phyloP scores from a whole-genome alignment of 108 stramenopile genomes.

The Parmales sp. region DNA sequence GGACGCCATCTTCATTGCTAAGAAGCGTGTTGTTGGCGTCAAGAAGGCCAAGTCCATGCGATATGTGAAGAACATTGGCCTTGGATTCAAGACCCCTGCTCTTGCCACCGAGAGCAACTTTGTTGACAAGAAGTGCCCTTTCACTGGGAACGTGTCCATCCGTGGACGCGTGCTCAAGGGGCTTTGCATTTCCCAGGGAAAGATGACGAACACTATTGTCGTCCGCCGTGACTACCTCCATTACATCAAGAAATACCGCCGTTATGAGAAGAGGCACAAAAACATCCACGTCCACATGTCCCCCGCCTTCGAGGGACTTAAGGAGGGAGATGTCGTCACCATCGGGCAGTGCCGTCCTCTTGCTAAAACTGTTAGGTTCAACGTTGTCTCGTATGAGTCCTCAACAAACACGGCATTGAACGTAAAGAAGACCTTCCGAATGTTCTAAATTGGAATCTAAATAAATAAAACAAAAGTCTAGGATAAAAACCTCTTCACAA shows the following conservation, averaged over 20 bases:
- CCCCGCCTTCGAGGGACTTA: slow-evolving; percentile 85
- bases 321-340: slow-evolving; percentile 98
- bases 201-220: slow-evolving; percentile 98
- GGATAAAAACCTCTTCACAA: no score
- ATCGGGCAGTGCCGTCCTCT: slow-evolving; percentile 99
- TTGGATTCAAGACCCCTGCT: slow-evolving; percentile 98
- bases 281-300: slow-evolving; percentile 96
- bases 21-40: slow-evolving; percentile 74
- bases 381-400: slow-evolving; percentile 71
- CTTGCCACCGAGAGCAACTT: slow-evolving; percentile 88
- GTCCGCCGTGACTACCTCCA: slow-evolving; percentile 99
- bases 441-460: slow-evolving; percentile 49
- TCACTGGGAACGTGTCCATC: slow-evolving; percentile 97
- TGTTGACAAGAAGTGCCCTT: slow-evolving; percentile 99
- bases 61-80: slow-evolving; percentile 87
- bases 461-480: not conserved
- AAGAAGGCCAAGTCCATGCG: slow-evolving; percentile 83
- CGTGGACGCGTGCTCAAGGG: slow-evolving; percentile 97
- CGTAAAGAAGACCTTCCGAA: slow-evolving; percentile 81
- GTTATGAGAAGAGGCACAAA: slow-evolving; percentile 99
- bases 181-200: slow-evolving; percentile 88
- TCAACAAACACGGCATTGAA: slow-evolving; percentile 46
- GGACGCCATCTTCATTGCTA: slow-evolving; percentile 95
- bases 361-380: slow-evolving; percentile 98
- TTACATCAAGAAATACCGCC: slow-evolving; percentile 97